Percentiles rank a stretch among this genome's conserved stretches.
phyloP scores from a whole-genome alignment of 2,329 filamentous ascomycete genomes.

The Metarhizium anisopliae region DNA sequence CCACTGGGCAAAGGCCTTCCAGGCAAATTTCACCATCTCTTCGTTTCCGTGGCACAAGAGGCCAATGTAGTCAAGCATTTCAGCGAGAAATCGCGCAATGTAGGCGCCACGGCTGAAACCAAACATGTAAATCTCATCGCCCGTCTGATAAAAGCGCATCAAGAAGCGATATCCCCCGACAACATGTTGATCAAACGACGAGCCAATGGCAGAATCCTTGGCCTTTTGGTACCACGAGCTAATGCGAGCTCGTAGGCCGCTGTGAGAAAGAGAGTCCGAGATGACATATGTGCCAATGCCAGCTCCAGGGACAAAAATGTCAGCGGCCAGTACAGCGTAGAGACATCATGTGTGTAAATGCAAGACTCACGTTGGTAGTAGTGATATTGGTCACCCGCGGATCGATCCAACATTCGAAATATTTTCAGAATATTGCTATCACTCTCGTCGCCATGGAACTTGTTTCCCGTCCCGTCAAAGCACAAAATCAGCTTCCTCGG shows the following conservation, averaged over 20 bases:
- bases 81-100: slow-evolving; percentile 65
- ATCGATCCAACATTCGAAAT: slow-evolving; percentile 59
- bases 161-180: slow-evolving; percentile 75
- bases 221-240: slow-evolving; percentile 62
- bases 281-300: slow-evolving; percentile 68
- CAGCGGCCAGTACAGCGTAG: rapidly evolving
- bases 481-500: slow-evolving; percentile 47
- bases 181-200: slow-evolving; percentile 74
- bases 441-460: slow-evolving; percentile 53
- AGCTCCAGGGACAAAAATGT: slow-evolving; percentile 25
- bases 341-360: not conserved
- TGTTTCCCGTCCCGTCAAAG: slow-evolving; percentile 57
- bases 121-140: slow-evolving; percentile 62
- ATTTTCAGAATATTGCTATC: slow-evolving; percentile 63
- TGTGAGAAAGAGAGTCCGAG: slow-evolving; percentile 49
- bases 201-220: slow-evolving; percentile 72
- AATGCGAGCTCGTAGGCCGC: slow-evolving; percentile 44
- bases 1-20: slow-evolving; percentile 73
- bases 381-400: slow-evolving; percentile 51
- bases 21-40: slow-evolving; percentile 76
- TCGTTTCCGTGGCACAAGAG: slow-evolving; percentile 75
- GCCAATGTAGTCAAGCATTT: slow-evolving; percentile 79
- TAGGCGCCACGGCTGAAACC: slow-evolving; percentile 68
- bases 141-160: slow-evolving; percentile 61
- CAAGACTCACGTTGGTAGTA: slow-evolving; percentile 50